Evolutionary conservation across 106 monocot genomes (phyloP).

Genomic region (Agapanthus africanus): DNA sequence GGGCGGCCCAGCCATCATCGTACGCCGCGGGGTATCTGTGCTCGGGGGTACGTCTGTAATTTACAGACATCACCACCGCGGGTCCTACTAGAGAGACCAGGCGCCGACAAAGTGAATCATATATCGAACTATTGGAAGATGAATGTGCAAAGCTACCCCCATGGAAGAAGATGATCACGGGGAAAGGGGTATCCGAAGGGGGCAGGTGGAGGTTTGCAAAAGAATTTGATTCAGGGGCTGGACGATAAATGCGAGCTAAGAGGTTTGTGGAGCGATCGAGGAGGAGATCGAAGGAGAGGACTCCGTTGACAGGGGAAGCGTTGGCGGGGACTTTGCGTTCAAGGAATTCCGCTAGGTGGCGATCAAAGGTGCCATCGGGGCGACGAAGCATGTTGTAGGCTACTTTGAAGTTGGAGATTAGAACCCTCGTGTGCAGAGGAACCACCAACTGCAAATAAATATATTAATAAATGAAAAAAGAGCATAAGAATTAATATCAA

Average conservation of each 20-base stretch:
- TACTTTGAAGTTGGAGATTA: slow-evolving; percentile 94
- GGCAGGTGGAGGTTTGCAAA: slow-evolving; percentile 22
- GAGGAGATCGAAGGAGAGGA: slow-evolving; percentile 65
- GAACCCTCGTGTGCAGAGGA: slow-evolving; percentile 87
- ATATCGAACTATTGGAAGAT: slow-evolving; percentile 75
- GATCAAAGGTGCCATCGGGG: slow-evolving; percentile 87
- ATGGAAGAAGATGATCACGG: slow-evolving; percentile 89
- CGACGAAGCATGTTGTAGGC: slow-evolving; percentile 93
- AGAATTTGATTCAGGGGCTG: slow-evolving; percentile 21
- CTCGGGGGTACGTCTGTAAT: slow-evolving; percentile 84
- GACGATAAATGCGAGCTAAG: slow-evolving; percentile 74
- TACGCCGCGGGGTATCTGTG: slow-evolving; percentile 76
- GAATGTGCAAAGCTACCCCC: slow-evolving; percentile 95
- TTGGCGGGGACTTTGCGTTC: slow-evolving; percentile 82
- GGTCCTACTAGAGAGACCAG: slow-evolving; percentile 62
- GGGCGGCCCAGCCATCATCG: slow-evolving; percentile 78
- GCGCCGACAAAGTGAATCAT: slow-evolving; percentile 79
- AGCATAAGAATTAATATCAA: too few species aligned
- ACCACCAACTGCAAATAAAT: slow-evolving; percentile 75
- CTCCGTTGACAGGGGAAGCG: slow-evolving; percentile 59
- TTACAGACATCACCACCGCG: slow-evolving; percentile 78
- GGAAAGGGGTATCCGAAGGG: slow-evolving; percentile 41
- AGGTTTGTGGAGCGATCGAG: slow-evolving; percentile 64
- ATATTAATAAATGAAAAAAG: too few species aligned
- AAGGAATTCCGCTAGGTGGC: slow-evolving; percentile 81